Conservation (phyloP, 2,329 filamentous ascomycete species). For the Monosporascus ibericus region DNA sequence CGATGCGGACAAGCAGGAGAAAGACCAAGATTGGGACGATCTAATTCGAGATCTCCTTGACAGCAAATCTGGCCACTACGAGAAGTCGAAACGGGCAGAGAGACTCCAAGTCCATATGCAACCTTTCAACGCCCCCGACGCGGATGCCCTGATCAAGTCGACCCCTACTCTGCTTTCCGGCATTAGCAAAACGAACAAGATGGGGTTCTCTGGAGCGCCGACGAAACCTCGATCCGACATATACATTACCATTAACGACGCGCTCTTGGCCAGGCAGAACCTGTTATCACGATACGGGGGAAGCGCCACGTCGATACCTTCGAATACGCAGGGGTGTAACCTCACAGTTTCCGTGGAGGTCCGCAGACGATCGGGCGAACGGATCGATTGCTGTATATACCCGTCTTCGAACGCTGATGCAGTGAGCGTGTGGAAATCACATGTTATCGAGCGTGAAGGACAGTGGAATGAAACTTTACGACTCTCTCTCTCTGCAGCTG, state of each 20-base stretch:
- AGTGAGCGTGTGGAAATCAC: constrained; percentile 82
- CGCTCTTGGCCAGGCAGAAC: constrained; percentile 71
- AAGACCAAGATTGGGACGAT: constrained; percentile 63
- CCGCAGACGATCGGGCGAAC: constrained; percentile 68
- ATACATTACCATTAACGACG: constrained; percentile 79
- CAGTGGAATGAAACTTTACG: constrained; percentile 85
- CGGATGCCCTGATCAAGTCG: constrained; percentile 73
- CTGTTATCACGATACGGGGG: constrained; percentile 61
- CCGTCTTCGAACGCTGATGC: constrained; percentile 74
- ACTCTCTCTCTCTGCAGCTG: constrained; percentile 68
- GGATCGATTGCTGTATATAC: constrained; percentile 83
- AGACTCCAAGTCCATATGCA: constrained; percentile 74
- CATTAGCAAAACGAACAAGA: constrained; percentile 74
- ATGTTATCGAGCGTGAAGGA: constrained; percentile 70
- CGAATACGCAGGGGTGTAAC: constrained; percentile 60
- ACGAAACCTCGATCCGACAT: constrained; percentile 88
- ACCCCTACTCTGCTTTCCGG: constrained; percentile 84
- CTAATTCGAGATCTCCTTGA: constrained; percentile 68
- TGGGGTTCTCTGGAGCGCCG: constrained; percentile 90
- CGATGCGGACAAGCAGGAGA: constrained; percentile 50
- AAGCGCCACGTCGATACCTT: constrained; percentile 66
- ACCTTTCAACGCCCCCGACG: constrained; percentile 70
- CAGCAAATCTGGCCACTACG: constrained; percentile 67
- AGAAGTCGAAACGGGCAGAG: constrained; percentile 66
- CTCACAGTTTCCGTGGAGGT: constrained; percentile 88